These are phyloP conservation scores for Dioszegia hungarica DNA, from an alignment of 768 basidiomycete genomes.

Conservation along the genomic window DNA sequence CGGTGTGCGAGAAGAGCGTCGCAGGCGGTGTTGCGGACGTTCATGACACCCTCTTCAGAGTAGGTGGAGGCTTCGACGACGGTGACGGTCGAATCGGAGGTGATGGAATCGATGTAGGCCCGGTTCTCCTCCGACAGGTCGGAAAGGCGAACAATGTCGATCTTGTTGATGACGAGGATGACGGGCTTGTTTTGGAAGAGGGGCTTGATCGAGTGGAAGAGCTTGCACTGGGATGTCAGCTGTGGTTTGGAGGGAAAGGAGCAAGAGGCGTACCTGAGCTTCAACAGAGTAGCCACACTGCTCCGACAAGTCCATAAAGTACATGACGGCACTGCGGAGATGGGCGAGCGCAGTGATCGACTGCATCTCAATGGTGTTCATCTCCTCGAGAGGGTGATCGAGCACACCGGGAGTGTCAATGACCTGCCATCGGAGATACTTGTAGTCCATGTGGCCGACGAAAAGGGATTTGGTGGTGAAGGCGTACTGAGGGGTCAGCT, in stretches of 20 bases:
- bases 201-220: conserved; percentile 99
- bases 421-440: conserved; percentile 98
- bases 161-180: conserved; percentile 94
- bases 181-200: conserved; percentile 90
- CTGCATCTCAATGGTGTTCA: conserved; percentile 99
- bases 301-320: conserved; percentile 98
- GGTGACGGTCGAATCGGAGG: conserved; percentile 60
- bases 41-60: conserved; percentile 96
- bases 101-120: conserved; percentile 80
- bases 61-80: conserved; percentile 85
- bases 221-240: conserved; percentile 68
- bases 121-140: conserved; percentile 73
- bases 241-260: background rate
- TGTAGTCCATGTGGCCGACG: conserved; percentile 97
- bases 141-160: conserved; percentile 82
- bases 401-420: conserved; percentile 98
- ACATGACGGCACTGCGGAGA: conserved; percentile 85
- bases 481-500: conserved; percentile 58
- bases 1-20: conserved; percentile 91
- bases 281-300: conserved; percentile 97
- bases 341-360: conserved; percentile 94
- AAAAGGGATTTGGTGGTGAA: conserved; percentile 99
- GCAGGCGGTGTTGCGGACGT: conserved; percentile 90
- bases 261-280: conserved; percentile 65
- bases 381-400: conserved; percentile 96